Evolutionary conservation across 169 alveolate species (phyloP), one percentile per base, ranked within the genome.

Genomic region (Cryptosporidium viatorum): DNA sequence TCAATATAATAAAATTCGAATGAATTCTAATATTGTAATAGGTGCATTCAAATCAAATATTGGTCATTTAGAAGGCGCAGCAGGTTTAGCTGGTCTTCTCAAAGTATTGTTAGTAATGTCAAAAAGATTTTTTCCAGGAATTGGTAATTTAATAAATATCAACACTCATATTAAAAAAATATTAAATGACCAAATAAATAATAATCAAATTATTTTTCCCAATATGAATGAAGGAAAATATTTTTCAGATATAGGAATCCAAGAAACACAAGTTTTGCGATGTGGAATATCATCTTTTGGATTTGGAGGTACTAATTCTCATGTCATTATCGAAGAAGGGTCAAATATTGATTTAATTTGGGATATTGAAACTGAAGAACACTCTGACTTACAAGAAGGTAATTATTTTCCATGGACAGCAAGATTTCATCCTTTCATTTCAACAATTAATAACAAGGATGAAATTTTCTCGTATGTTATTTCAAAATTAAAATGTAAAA

Each of bases 241-340:
- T 7, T 80, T 80, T 26, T 33, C 85, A 7, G 91, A 59, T 37
- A 67, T 71, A 23, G 80, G 92, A 39, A 16, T 55, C 16, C 65
- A 70, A 7, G 70, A 84, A 18, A 67, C 71, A 18, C 70, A 62
- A 60, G 39, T 71, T 21, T 84, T 93, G 35, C 60, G 75, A 14
- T 80, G 68, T 16, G 95, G 95, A 2, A 80, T 93, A n/a, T 85
- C 93, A 50, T 93, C 95, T 5, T 93, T 93, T 80, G 95, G 95
- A 4, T 93, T 93, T 62, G 95, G 95, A 26, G 95, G 95, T 6
- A 91, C 95, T 9, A 93, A 93, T 75, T 92, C 93, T 29, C 95
- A 93, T 37, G 86, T 91, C 39, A 87, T 93, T 41, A 60, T 93
- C 68, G 93, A 92, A 65, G 94, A 92, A 58, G 92, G 92, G 14